Evolutionary conservation across 1,284 basidiomycete species (phyloP).

Genomic region (Microbotryum silenes-acaulis): DNA sequence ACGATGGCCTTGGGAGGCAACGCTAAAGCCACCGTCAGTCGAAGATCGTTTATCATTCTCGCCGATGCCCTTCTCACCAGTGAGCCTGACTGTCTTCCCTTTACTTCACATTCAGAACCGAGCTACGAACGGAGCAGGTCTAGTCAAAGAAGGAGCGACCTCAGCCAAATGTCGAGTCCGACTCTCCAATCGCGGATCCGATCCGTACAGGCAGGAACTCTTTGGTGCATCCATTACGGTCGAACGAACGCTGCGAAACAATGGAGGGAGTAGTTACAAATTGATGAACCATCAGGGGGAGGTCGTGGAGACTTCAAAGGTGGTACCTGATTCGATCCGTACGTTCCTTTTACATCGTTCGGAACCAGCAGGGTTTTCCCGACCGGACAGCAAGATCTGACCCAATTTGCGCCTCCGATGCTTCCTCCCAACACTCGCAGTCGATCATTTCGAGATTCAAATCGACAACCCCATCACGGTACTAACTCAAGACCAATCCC

Average conservation of each 20-base stretch:
- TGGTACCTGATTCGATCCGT: constrained; percentile 76
- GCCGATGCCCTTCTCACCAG: too few species aligned
- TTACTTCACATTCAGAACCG: constrained; percentile 25
- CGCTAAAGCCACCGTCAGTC: constrained; percentile 68
- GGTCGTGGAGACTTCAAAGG: constrained; percentile 67
- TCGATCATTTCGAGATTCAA: constrained; percentile 80
- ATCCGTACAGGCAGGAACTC: constrained; percentile 72
- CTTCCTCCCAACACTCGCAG: constrained; percentile 1
- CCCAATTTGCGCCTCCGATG: too few species aligned
- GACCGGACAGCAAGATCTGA: too few species aligned
- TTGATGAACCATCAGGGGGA: constrained; percentile 59
- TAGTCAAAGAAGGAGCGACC: constrained; percentile 26
- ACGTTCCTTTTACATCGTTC: not conserved
- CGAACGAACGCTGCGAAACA: constrained; percentile 71
- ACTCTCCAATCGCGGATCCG: constrained; percentile 80
- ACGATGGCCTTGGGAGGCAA: constrained; percentile 91
- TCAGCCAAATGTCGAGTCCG: constrained; percentile 48
- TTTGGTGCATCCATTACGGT: constrained; percentile 81
- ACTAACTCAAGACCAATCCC: constrained; percentile 48
- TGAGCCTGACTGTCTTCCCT: not conserved
- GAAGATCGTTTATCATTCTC: too few species aligned
- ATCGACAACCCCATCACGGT: constrained; percentile 53
- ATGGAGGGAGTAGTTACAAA: constrained; percentile 59
- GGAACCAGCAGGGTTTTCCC: too few species aligned
- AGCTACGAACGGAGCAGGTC: constrained; percentile 26